A percentile compares a stretch with the other conserved stretches of the same genome.
These are phyloP conservation scores for Litchi chinensis DNA, from an alignment of 345 rosid genomes.

Conservation along the genomic window DNA sequence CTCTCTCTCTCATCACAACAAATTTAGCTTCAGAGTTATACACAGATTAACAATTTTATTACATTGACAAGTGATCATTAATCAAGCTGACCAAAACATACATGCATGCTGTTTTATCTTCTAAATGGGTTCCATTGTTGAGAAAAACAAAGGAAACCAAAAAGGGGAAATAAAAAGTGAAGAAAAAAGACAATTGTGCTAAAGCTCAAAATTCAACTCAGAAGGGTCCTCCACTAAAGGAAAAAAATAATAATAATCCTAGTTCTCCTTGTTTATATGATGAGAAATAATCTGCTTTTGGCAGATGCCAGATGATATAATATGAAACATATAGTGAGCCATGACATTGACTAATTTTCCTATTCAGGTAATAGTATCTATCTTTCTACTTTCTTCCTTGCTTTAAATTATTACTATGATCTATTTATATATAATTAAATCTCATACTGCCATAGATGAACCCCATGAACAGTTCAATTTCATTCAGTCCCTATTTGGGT, in stretches of 20 bases:
- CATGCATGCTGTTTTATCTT: not conserved
- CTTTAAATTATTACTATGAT: no score
- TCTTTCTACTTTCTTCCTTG: not conserved
- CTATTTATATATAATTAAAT: no score
- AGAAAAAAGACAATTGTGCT: not conserved
- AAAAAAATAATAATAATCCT: not conserved
- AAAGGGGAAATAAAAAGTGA: not conserved
- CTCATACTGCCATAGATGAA: no score
- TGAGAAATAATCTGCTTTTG: not conserved
- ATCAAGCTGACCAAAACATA: not conserved
- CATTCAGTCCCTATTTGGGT: conserved; percentile 13
- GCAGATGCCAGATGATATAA: not conserved
- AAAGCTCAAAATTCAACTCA: not conserved
- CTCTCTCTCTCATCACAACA: no score
- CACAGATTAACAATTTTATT: no score
- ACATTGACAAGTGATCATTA: no score
- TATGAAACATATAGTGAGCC: not conserved
- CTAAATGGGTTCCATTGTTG: not conserved
- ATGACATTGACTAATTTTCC: conserved; percentile 10
- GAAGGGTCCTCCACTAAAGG: not conserved
- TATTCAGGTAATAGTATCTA: not conserved
- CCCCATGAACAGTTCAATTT: not conserved
- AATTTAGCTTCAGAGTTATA: no score
- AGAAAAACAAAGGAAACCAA: not conserved
- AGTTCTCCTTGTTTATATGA: not conserved